Base-by-base conservation (phyloP, 2,329 filamentous ascomycete species). In the Plenodomus biglobosus region DNA sequence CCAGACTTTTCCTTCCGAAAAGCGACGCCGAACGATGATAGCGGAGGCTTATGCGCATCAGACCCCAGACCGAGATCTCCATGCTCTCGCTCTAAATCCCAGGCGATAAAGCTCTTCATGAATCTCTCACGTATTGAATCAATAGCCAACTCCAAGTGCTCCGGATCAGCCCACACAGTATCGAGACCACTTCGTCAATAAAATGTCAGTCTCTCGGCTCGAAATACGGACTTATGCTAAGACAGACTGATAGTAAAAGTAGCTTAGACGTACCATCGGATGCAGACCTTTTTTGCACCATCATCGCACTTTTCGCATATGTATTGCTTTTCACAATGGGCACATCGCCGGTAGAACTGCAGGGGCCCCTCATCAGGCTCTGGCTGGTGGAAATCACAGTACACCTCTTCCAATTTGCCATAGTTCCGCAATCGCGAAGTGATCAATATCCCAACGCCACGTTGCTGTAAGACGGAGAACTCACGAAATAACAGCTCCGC, bases 21-120 rank as follows among this genome's bases (percentile, higher is more conserved):
- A 40, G 41, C 50, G n/a, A 42, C 20, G 16, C 57, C 57, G 11
- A 60, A 38, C 1, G 35, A 17, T 4, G 57, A 60, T 11, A 55
- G 38, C 5, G 57, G 57, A 3, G 57, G 57, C 36, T 52, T 50
- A 5, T 22, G 22, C 13, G 32, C 21, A 4, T 35, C 30, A 21
- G 45, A 53, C 10, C 39, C 22, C 8, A 60, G 44, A 10, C 52
- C 51, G 22, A 60, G 50, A 43, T 62, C 54, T 1, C 58, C 58
- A 40, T 59, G 56, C 38, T 63, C 58, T 13, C 53, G 46, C 30
- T 63, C 56, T 3, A 63, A 40, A 34, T 56, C 45, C 58, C 57
- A 61, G 15, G 48, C 37, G 30, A 61, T 40, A 22, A 48, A 61
- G 1, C 47, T 22, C 22, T 40, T 34, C 48, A 63, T 47, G 6